These are phyloP conservation scores for Ustilago nuda DNA, from an alignment of 1,284 basidiomycete species.

Conservation along the genomic window DNA sequence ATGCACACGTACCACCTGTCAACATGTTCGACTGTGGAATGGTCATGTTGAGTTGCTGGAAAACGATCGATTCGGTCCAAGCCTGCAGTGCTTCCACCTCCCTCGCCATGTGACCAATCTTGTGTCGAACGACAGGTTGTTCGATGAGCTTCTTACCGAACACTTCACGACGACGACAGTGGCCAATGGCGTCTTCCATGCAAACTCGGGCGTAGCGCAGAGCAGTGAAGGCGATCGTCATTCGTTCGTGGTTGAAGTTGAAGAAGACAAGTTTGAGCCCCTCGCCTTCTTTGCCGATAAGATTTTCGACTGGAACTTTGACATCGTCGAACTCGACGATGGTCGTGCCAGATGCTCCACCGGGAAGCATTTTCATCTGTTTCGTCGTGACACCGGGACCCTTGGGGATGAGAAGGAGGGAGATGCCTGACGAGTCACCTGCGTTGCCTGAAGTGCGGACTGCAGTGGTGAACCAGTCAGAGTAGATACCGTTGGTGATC, in stretches of 20 bases:
- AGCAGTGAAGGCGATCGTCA: slow-evolving; percentile 57
- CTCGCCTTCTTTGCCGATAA: slow-evolving; percentile 66
- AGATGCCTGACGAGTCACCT: slow-evolving; percentile 68
- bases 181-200: slow-evolving; percentile 56
- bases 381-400: slow-evolving; percentile 56
- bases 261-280: slow-evolving; percentile 54
- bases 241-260: slow-evolving; percentile 57
- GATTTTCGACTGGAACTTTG: slow-evolving; percentile 68
- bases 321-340: slow-evolving; percentile 68
- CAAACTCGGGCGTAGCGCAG: slow-evolving; percentile 54
- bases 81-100: slow-evolving; percentile 62
- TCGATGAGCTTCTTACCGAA: slow-evolving; percentile 62
- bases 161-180: slow-evolving; percentile 51
- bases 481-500: slow-evolving; percentile 69
- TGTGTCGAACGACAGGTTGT: slow-evolving; percentile 63
- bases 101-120: slow-evolving; percentile 62
- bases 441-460: slow-evolving; percentile 70
- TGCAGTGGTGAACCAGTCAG: slow-evolving; percentile 65
- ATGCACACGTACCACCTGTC: slow-evolving; percentile 56
- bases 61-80: slow-evolving; percentile 55
- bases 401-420: slow-evolving; percentile 66
- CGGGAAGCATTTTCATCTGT: slow-evolving; percentile 66
- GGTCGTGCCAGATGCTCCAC: slow-evolving; percentile 66
- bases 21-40: slow-evolving; percentile 49
- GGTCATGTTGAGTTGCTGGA: slow-evolving; percentile 51